A percentile compares a stretch with the other conserved stretches of the same genome.
Conservation (phyloP, 768 basidiomycete genomes). For the Fibroporia radiculosa region DNA sequence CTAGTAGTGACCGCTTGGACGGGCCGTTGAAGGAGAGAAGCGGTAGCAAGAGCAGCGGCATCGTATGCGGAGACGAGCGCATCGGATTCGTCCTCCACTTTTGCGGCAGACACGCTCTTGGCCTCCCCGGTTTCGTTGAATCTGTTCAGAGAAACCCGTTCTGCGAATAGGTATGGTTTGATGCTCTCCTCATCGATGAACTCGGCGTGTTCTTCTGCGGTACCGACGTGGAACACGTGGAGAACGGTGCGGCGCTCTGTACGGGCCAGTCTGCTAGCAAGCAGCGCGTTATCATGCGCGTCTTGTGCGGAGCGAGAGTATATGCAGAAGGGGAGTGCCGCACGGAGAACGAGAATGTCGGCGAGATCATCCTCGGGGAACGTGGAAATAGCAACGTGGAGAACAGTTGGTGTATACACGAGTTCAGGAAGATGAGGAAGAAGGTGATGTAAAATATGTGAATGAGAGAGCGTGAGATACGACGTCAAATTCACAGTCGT, state of each 20-base stretch:
- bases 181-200: slow-evolving; percentile 55
- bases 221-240: slow-evolving; percentile 64
- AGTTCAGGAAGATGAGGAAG: slow-evolving; percentile 65
- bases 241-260: slow-evolving; percentile 70
- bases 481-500: too few species aligned
- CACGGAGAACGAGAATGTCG: slow-evolving; percentile 67
- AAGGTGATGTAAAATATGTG: slow-evolving; percentile 50
- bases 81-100: slow-evolving; percentile 17
- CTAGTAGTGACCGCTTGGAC: slow-evolving; percentile 44
- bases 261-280: slow-evolving; percentile 75
- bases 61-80: slow-evolving; percentile 55
- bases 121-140: slow-evolving; percentile 26
- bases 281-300: slow-evolving; percentile 84
- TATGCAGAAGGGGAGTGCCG: slow-evolving; percentile 75
- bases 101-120: slow-evolving; percentile 11
- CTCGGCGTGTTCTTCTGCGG: slow-evolving; percentile 31
- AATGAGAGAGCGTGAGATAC: slow-evolving; percentile 45
- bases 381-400: slow-evolving; percentile 54
- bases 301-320: slow-evolving; percentile 71
- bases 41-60: slow-evolving; percentile 56
- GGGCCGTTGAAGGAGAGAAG: slow-evolving; percentile 53
- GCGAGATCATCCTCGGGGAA: slow-evolving; percentile 65
- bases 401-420: slow-evolving; percentile 53
- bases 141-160: slow-evolving; percentile 21
- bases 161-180: slow-evolving; percentile 49